phyloP scores from a whole-genome alignment of 495 filamentous ascomycete species.

The Oidiodendron maius region DNA sequence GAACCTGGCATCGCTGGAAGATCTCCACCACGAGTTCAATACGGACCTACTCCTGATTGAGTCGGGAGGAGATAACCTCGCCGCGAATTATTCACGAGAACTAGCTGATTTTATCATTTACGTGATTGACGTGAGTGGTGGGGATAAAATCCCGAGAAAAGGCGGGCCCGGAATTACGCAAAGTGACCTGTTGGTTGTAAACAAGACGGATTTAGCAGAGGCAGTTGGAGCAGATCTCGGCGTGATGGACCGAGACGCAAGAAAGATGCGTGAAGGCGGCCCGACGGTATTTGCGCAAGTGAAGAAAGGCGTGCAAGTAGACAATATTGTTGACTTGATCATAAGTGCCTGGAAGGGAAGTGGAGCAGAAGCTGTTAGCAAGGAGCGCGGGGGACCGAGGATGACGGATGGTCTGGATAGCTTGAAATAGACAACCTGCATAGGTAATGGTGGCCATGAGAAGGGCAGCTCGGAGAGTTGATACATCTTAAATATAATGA shows the following conservation, averaged over 20 bases:
- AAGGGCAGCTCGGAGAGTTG: too few relatives aligned
- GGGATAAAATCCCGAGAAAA: conserved; percentile 94
- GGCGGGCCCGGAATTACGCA: conserved; percentile 96
- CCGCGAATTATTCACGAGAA: conserved; percentile 91
- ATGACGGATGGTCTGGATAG: conserved; percentile 37
- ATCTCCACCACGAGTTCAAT: conserved; percentile 69
- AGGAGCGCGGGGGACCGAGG: conserved; percentile 42
- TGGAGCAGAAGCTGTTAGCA: conserved; percentile 62
- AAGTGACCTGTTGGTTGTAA: conserved; percentile 85
- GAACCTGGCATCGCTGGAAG: conserved; percentile 88
- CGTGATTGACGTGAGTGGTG: conserved; percentile 95
- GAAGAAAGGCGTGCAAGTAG: conserved; percentile 79
- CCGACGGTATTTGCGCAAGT: conserved; percentile 97
- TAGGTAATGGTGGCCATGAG: too few relatives aligned
- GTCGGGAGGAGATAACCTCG: conserved; percentile 90
- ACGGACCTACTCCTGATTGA: conserved; percentile 83
- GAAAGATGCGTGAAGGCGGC: conserved; percentile 92
- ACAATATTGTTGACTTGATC: conserved; percentile 82
- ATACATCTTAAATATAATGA: too few relatives aligned
- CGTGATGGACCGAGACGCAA: conserved; percentile 93
- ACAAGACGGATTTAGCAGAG: conserved; percentile 94
- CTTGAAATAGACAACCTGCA: not conserved
- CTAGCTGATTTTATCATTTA: conserved; percentile 97
- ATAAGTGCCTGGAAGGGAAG: conserved; percentile 87
- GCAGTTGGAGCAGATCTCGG: conserved; percentile 82